Percentiles rank a stretch among this genome's conserved stretches.
These are phyloP conservation scores for Primulina tabacum DNA, from an alignment of 257 asterid genomes.

Conservation along the genomic window DNA sequence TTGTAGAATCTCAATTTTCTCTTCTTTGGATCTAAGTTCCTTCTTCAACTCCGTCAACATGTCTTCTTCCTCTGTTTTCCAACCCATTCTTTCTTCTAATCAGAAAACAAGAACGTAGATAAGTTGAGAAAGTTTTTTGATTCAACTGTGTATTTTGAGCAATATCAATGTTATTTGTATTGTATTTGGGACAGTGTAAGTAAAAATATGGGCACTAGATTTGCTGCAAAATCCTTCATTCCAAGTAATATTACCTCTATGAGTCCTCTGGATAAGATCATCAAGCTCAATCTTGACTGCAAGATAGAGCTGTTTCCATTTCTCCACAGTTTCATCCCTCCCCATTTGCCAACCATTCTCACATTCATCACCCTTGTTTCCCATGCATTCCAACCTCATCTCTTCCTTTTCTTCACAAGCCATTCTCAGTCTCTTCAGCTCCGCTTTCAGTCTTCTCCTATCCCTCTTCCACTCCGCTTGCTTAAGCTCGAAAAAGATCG, in stretches of 20 bases:
- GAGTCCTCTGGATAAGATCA: conserved; percentile 66
- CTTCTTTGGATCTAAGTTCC: conserved; percentile 52
- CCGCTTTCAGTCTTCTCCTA: conserved; percentile 50
- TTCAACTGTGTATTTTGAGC: too few species aligned
- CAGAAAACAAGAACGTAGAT: neutral
- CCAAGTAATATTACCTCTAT: conserved; percentile 38
- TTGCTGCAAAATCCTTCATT: too few species aligned
- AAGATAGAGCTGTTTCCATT: conserved; percentile 85
- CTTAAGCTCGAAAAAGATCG: conserved; percentile 59
- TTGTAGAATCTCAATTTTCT: conserved; percentile 48
- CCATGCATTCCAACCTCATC: conserved; percentile 22
- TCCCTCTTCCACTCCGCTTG: conserved; percentile 75
- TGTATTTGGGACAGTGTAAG: too few species aligned
- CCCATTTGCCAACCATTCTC: conserved; percentile 27
- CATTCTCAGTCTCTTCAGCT: conserved; percentile 42
- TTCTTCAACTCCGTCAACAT: conserved; percentile 39
- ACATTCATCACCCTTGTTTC: conserved; percentile 14
- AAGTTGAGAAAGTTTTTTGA: too few species aligned
- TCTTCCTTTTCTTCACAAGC: conserved; percentile 33
- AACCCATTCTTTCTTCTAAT: conserved; percentile 48
- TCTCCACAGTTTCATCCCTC: conserved; percentile 66
- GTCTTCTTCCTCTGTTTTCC: conserved; percentile 48
- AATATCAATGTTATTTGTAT: too few species aligned
- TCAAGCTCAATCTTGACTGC: conserved; percentile 85
- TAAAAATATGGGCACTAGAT: too few species aligned